Evolutionary conservation across 2,329 filamentous ascomycete genomes (phyloP).

Genomic region (Neonectria ditissima): DNA sequence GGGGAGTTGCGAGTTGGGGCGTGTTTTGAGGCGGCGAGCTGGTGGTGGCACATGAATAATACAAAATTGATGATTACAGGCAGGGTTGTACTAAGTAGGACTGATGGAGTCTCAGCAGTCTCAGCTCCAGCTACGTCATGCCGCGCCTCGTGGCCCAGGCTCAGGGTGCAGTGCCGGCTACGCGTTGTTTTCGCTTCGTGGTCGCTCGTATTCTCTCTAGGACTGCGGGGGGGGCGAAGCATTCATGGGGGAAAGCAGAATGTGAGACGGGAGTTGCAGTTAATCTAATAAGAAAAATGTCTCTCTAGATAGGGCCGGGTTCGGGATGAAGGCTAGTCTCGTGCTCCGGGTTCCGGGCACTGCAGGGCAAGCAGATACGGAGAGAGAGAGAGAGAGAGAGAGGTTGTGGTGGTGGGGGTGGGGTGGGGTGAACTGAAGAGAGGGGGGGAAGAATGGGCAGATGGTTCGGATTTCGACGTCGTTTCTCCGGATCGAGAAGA

Average conservation of each 20-base stretch:
- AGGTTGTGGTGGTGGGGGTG: neutral
- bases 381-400: too few species aligned
- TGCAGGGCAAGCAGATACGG: neutral
- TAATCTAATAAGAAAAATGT: neutral
- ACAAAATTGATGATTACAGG: neutral
- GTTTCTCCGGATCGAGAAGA: neutral
- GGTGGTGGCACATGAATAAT: neutral
- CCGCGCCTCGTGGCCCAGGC: constrained; percentile 21
- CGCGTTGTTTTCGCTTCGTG: neutral
- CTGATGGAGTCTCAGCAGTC: constrained; percentile 11
- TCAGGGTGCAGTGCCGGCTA: neutral
- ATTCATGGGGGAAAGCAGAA: neutral
- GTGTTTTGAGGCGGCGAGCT: constrained; percentile 3
- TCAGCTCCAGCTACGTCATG: constrained; percentile 38
- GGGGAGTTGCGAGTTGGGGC: neutral
- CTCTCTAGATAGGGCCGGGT: constrained; percentile 12
- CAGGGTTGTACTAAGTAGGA: neutral
- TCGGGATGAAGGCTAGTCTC: neutral
- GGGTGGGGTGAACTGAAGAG: neutral
- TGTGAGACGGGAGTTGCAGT: neutral
- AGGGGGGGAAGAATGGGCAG: constrained; percentile 4
- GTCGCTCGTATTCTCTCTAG: neutral
- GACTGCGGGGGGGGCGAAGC: neutral
- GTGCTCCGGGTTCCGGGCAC: constrained; percentile 10
- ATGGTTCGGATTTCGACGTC: neutral